Evolutionary conservation across 108 stramenopile species (phyloP).

Genomic region (Fragilariopsis cylindrus): DNA sequence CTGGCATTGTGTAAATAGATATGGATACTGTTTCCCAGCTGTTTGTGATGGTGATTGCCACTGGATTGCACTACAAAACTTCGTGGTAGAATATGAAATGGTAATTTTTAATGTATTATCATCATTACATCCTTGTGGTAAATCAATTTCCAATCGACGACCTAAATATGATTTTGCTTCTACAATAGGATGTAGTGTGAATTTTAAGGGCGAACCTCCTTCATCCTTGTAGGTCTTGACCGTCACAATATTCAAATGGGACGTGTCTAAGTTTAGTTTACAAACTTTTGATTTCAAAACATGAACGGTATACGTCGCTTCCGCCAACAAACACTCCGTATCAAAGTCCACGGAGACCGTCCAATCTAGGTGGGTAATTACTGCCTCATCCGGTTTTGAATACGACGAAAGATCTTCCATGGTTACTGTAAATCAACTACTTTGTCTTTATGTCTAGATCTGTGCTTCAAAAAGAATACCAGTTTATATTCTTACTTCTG

Average conservation of each 20-base stretch:
- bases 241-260: slow-evolving; percentile 52
- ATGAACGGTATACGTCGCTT: slow-evolving; percentile 64
- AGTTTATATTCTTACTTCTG: too few relatives aligned
- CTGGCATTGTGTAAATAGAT: slow-evolving; percentile 97
- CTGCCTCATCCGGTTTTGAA: slow-evolving; percentile 62
- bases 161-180: slow-evolving; percentile 53
- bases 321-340: slow-evolving; percentile 43
- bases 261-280: slow-evolving; percentile 57
- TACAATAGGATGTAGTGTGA: slow-evolving; percentile 34
- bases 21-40: slow-evolving; percentile 88
- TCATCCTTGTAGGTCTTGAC: slow-evolving; percentile 23
- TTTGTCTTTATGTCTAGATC: too few relatives aligned
- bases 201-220: slow-evolving; percentile 45
- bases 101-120: slow-evolving; percentile 37
- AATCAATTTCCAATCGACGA: slow-evolving; percentile 46
- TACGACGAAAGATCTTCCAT: slow-evolving; percentile 53
- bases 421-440: not conserved
- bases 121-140: slow-evolving; percentile 24
- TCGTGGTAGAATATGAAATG: slow-evolving; percentile 79
- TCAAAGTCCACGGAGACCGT: slow-evolving; percentile 65
- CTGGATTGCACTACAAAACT: slow-evolving; percentile 78
- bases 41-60: slow-evolving; percentile 95
- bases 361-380: slow-evolving; percentile 70
- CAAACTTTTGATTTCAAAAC: slow-evolving; percentile 14
- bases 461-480: too few relatives aligned